These are phyloP conservation scores for Penicillium angulare DNA, from an alignment of 495 filamentous ascomycete genomes.

Conservation along the genomic window DNA sequence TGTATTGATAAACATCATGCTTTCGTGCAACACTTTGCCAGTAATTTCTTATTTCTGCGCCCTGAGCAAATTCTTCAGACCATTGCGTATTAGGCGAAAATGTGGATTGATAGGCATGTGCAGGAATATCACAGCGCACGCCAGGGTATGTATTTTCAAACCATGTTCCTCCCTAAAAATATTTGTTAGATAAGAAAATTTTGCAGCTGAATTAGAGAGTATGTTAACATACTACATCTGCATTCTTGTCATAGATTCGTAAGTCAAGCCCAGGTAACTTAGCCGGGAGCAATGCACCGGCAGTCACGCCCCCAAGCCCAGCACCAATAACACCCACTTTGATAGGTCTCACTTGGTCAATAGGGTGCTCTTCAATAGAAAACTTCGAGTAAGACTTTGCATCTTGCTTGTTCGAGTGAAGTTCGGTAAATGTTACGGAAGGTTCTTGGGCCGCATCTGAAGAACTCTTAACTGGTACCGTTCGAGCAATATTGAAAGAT, in stretches of 20 bases:
- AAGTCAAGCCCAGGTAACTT: conserved; percentile 53
- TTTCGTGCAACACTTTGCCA: conserved; percentile 60
- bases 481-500: conserved; percentile 5
- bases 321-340: conserved; percentile 55
- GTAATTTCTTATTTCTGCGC: conserved; percentile 66
- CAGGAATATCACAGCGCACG: conserved; percentile 63
- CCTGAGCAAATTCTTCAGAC: conserved; percentile 63
- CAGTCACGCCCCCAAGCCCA: conserved; percentile 49
- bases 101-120: conserved; percentile 67
- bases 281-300: conserved; percentile 47
- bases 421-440: conserved; percentile 10
- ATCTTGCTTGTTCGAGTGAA: not conserved
- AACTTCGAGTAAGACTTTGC: conserved; percentile 20
- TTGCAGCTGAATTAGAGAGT: not conserved
- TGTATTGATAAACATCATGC: conserved; percentile 58
- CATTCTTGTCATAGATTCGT: conserved; percentile 56
- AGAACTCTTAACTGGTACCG: conserved; percentile 11
- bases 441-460: conserved; percentile 5
- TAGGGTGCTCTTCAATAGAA: conserved; percentile 39
- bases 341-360: conserved; percentile 39
- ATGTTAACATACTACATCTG: conserved; percentile 43
- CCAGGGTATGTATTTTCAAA: conserved; percentile 55
- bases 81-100: conserved; percentile 67
- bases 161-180: conserved; percentile 55
- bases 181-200: not conserved